Conservation (phyloP, 2,329 filamentous ascomycete genomes). For the Claviceps quebecensis region DNA sequence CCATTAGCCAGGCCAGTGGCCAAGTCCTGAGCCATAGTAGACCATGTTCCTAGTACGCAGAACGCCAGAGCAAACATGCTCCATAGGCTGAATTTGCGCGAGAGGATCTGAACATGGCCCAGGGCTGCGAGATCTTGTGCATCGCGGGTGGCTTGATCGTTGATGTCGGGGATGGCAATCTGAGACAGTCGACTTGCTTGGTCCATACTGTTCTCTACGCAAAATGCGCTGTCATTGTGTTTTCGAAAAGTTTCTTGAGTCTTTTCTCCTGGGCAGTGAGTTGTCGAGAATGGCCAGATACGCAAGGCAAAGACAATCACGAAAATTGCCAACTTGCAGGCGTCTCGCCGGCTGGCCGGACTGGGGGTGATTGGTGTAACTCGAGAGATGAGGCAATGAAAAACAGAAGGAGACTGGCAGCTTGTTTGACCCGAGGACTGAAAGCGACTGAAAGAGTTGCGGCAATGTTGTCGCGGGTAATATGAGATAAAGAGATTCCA, state of each 20-base stretch:
- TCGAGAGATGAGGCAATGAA: not conserved
- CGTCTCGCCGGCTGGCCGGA: not conserved
- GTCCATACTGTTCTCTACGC: constrained; percentile 5
- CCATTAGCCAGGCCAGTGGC: constrained; percentile 38
- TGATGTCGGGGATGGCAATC: not conserved
- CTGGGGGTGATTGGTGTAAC: not conserved
- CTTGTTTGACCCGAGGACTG: not conserved
- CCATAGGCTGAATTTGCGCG: constrained; percentile 36
- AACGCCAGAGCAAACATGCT: constrained; percentile 45
- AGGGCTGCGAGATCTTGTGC: constrained; percentile 26
- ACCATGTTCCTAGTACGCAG: constrained; percentile 43
- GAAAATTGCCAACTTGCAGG: not conserved
- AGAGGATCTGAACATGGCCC: constrained; percentile 25
- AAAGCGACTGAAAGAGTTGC: not conserved
- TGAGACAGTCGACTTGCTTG: constrained; percentile 4
- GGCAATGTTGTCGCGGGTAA: not conserved
- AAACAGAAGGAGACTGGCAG: not conserved
- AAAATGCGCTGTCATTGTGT: constrained; percentile 6
- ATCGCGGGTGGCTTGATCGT: constrained; percentile 15
- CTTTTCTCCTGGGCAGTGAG: not conserved
- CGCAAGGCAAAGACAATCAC: not conserved
- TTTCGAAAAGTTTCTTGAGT: not conserved
- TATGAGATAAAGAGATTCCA: not conserved
- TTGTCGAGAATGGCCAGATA: not conserved
- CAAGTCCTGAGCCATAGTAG: constrained; percentile 37